Conservation (phyloP, 345 rosid genomes). For the Eucalyptus pauciflora region DNA sequence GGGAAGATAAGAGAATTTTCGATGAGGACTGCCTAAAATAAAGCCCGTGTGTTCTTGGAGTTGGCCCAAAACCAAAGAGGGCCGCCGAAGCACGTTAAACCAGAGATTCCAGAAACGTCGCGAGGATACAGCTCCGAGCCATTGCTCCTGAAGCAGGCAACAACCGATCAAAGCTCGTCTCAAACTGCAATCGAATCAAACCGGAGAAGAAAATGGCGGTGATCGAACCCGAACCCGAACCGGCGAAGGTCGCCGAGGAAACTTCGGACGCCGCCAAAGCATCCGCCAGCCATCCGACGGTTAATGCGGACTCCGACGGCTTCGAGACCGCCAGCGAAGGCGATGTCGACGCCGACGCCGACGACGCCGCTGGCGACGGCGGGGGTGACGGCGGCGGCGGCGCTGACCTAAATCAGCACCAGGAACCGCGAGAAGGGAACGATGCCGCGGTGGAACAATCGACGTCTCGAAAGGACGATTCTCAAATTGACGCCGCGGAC, state of each 20-base stretch:
- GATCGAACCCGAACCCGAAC: slow-evolving; percentile 6
- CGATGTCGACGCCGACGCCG: slow-evolving; percentile 42
- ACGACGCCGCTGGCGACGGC: slow-evolving; percentile 5
- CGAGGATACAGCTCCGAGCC: neutral
- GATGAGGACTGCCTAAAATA: neutral
- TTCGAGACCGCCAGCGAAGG: slow-evolving; percentile 92
- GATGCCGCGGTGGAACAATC: neutral
- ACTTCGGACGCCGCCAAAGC: slow-evolving; percentile 3
- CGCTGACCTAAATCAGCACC: neutral
- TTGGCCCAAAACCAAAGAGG: neutral
- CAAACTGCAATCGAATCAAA: neutral
- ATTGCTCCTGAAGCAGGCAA: neutral
- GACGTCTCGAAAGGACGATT: neutral
- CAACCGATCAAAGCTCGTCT: neutral
- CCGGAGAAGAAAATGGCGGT: slow-evolving; percentile 28
- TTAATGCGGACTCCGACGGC: slow-evolving; percentile 55
- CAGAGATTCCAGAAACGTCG: neutral
- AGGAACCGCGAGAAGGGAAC: neutral
- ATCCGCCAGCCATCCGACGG: slow-evolving; percentile 6
- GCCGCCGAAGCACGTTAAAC: neutral
- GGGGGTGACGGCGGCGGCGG: neutral
- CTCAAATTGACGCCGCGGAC: neutral
- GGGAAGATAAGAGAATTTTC: neutral
- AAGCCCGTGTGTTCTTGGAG: neutral
- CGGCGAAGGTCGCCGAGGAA: neutral